Base-by-base conservation (phyloP, 306 rosid species). In the Prunus dulcis region DNA sequence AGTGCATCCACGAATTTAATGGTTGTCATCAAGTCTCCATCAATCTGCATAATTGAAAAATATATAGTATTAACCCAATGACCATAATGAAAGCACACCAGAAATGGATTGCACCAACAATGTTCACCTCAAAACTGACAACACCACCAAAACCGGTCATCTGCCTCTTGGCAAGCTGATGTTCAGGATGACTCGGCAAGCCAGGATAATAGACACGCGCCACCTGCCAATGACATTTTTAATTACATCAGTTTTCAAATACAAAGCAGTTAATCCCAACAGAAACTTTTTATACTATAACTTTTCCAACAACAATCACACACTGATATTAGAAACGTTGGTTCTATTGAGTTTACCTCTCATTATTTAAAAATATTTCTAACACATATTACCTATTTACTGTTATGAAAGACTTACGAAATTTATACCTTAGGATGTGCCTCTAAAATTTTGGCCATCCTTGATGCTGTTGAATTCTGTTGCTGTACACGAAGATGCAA, bases 141-240 rank as follows among this genome's bases (percentile, higher is more conserved):
- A 94, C 98, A 38, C 98, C 97, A 43, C 98, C 97, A 27, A 89
- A 94, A 82, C 98, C 98, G 85, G 92, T 92, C 98, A 94, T 94
- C 84, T 94, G 98, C 82, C 78, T 83, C 86, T 74, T 92, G 78
- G 98, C 98, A 77, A 94, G 97, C 65, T 90, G 87, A 43, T 94
- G 91, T 67, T 94, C 97, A 77, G 98, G 97, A 86, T 94, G 98
- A 82, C 92, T 94, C 32, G 86, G 81, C 87, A 94, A 78, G 75
- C 95, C 98, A 19, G 97, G 98, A 86, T 94, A 94, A 84, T 92
- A 92, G 52, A 94, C 98, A 27, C 58, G 88, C 41, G 83, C 89
- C 87, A 94, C 97, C 98, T 94, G 91, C 78, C 77, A 78, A 81
- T 25, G 28, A 51, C 45, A 87, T 64, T 46, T 38, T 68, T 9